Evolutionary conservation across 1,139 yeast genomes (phyloP), one percentile per base, ranked within the genome.

Genomic region (Hemisphaericaspora lyxosophila): DNA sequence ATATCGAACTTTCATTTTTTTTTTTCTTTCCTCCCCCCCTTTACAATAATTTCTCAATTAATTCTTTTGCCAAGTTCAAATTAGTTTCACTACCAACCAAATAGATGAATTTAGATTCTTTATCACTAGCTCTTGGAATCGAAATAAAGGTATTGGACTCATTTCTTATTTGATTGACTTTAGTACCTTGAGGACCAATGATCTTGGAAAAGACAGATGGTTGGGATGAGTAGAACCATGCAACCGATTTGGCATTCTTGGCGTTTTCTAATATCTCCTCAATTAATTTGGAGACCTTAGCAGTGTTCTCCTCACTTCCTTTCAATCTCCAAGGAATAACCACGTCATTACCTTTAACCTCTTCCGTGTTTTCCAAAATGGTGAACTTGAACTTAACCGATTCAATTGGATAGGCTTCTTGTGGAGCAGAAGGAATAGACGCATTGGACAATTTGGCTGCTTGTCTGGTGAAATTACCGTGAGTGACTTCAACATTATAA

Each of bases 171-270:
- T 67, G 67, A 53, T 75, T 80, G 52, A 87, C 73, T 48, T 76
- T 80, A 25, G 81, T 62, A 34, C 96, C 96, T 50, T 78, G 82
- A 16, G 88, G 81, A 5, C 96, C 96, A 50, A 88, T 75, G 35
- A 87, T 70, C 59, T 73, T 75, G 42, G 85, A 75, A 48, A 70
- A 69, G n/a, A 44, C 45, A 1, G 64, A 49, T 16, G 73, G 63
- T 42, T 64, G 56, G 29, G 53, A 49, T 19, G 64, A 49, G 50
- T 64, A 67, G 39, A 62, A 60, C 75, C 76, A 71, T 14, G 66
- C 76, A 25, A 54, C 51, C 26, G 49, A 45, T 22, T 52, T 54
- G 27, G 73, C 65, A n/a, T 48, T 44, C 43, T 61, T 48, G 26
- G 75, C 74, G 27, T 48, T 51, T 20, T 51, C 60, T 48, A 70